Conservation (phyloP, 371 early-diverging fungal species). For the Mortierella sp. region DNA sequence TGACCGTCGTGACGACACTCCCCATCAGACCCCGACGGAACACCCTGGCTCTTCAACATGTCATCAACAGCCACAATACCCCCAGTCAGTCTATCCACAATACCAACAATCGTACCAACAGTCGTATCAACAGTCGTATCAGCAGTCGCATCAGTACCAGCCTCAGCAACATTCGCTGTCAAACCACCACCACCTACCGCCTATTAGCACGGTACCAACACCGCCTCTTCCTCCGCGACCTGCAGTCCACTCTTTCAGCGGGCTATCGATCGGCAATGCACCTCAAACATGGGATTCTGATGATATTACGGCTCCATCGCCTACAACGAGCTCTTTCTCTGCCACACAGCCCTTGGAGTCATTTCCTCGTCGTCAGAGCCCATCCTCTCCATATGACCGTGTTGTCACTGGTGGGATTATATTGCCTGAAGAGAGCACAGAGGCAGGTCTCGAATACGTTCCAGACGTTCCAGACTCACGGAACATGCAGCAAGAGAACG, state of each 20-base stretch:
- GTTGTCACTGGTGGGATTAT: background rate
- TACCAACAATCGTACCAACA: constrained; percentile 10
- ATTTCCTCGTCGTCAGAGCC: background rate
- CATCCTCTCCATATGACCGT: background rate
- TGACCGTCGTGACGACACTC: too few species aligned
- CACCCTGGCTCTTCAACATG: background rate
- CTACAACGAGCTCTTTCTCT: constrained; percentile 3
- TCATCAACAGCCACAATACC: constrained; percentile 19
- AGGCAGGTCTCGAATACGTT: background rate
- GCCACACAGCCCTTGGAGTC: constrained; percentile 7
- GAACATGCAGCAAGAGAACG: constrained; percentile 13
- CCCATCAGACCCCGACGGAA: constrained; percentile 4
- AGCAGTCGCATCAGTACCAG: background rate
- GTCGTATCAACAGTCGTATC: background rate
- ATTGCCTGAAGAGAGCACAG: background rate
- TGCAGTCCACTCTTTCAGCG: constrained; percentile 1
- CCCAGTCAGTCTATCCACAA: too few species aligned
- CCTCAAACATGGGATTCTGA: constrained; percentile 20
- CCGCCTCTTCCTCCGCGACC: constrained; percentile 30
- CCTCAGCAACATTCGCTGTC: constrained; percentile 4
- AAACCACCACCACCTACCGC: background rate
- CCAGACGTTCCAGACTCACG: background rate
- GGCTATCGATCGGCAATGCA: constrained; percentile 2
- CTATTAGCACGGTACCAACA: background rate
- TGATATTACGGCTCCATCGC: constrained; percentile 14